Conservation (phyloP, 768 basidiomycete species). For the Sistotremastrum niveocremeum region DNA sequence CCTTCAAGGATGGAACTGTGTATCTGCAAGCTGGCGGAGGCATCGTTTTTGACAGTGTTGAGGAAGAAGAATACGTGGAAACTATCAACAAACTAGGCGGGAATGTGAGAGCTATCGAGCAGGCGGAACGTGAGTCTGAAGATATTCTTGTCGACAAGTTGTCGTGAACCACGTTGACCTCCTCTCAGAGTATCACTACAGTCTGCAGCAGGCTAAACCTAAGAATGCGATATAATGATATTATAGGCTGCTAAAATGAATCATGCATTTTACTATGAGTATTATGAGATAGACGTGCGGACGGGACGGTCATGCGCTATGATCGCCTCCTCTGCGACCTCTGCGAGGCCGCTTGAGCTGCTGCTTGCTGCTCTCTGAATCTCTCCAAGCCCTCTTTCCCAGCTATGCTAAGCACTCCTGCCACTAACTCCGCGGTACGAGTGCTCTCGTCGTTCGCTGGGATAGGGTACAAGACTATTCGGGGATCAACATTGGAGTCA, state of each 20-base stretch:
- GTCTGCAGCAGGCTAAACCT: slow-evolving; percentile 37
- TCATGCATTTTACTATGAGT: too few relatives aligned
- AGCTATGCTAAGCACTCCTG: slow-evolving; percentile 82
- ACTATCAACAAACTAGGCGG: slow-evolving; percentile 89
- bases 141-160: slow-evolving; percentile 1
- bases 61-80: slow-evolving; percentile 94
- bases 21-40: slow-evolving; percentile 96
- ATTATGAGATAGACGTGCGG: too few relatives aligned
- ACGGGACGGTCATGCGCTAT: too few relatives aligned
- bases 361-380: background rate
- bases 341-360: background rate
- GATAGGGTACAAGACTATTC: slow-evolving; percentile 95
- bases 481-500: slow-evolving; percentile 92
- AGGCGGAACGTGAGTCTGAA: slow-evolving; percentile 66
- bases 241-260: too few relatives aligned
- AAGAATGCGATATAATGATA: too few relatives aligned
- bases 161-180: slow-evolving; percentile 9
- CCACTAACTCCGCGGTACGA: slow-evolving; percentile 80
- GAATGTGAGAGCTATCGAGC: slow-evolving; percentile 74
- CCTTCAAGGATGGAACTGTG: slow-evolving; percentile 82
- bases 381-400: slow-evolving; percentile 42
- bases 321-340: too few relatives aligned
- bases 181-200: slow-evolving; percentile 52
- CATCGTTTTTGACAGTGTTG: slow-evolving; percentile 92
- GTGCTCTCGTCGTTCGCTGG: slow-evolving; percentile 96